Evolutionary conservation across 345 rosid species (phyloP).

Genomic region (Eutrema heterophyllum): DNA sequence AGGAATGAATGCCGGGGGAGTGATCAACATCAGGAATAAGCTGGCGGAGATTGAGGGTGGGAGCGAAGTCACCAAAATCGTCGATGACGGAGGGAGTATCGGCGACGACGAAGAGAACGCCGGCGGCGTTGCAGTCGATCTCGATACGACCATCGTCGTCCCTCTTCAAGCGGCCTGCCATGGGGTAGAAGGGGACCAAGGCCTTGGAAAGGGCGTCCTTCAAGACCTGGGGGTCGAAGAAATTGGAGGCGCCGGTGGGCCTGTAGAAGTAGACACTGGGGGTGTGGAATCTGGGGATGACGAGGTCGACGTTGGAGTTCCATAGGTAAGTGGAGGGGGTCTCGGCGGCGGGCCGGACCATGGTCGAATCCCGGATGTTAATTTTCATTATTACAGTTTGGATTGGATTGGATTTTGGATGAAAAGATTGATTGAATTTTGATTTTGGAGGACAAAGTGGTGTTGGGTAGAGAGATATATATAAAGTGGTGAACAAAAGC

Average conservation of each 20-base stretch:
- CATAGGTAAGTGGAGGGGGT: slow-evolving; percentile 56
- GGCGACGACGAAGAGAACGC: slow-evolving; percentile 79
- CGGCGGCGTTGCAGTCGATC: slow-evolving; percentile 81
- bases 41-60: slow-evolving; percentile 71
- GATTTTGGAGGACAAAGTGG: not conserved
- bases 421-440: not conserved
- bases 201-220: slow-evolving; percentile 73
- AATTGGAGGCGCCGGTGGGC: slow-evolving; percentile 53
- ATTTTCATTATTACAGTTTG: slow-evolving; percentile 49
- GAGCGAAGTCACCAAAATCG: slow-evolving; percentile 89
- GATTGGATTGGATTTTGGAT: not conserved
- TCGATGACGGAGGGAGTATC: slow-evolving; percentile 60
- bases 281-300: slow-evolving; percentile 85
- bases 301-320: slow-evolving; percentile 89
- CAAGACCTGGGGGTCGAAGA: slow-evolving; percentile 58
- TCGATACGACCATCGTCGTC: slow-evolving; percentile 89
- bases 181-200: slow-evolving; percentile 84
- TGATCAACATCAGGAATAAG: slow-evolving; percentile 88
- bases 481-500: not conserved
- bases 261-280: slow-evolving; percentile 94
- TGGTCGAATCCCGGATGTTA: slow-evolving; percentile 57
- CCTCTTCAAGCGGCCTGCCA: slow-evolving; percentile 74
- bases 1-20: slow-evolving; percentile 65
- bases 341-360: slow-evolving; percentile 72
- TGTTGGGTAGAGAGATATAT: not conserved